Conservation (phyloP, 805 yeast genomes). For the Kodamaea leandrae region DNA sequence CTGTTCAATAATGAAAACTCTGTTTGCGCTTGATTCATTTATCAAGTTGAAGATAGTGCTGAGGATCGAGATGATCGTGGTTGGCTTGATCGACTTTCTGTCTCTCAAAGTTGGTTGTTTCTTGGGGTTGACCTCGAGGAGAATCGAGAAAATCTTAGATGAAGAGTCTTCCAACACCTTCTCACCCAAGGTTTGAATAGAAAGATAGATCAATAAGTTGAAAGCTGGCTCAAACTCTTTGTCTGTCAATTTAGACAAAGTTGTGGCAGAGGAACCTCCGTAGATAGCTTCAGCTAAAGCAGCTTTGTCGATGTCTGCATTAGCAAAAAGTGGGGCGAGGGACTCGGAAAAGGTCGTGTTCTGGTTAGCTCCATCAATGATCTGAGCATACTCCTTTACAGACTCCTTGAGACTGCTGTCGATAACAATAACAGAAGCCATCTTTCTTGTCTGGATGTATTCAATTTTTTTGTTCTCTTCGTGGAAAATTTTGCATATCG, state of each 20-base stretch:
- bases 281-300: constrained; percentile 29
- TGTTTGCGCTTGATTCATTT: constrained; percentile 30
- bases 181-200: constrained; percentile 23
- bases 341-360: constrained; percentile 27
- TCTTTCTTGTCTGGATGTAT: constrained; percentile 13
- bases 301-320: constrained; percentile 23
- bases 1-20: constrained; percentile 30
- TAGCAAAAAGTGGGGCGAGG: constrained; percentile 22
- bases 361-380: constrained; percentile 33
- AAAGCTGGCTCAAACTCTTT: constrained; percentile 47
- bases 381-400: constrained; percentile 38
- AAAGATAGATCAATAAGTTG: constrained; percentile 38
- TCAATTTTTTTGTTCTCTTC: constrained; percentile 5
- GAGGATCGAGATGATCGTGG: constrained; percentile 40
- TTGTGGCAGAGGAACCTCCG: constrained; percentile 27
- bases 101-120: constrained; percentile 42
- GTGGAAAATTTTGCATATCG: constrained; percentile 7
- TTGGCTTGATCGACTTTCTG: constrained; percentile 41
- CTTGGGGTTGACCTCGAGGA: constrained; percentile 33
- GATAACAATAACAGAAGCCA: constrained; percentile 45
- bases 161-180: constrained; percentile 26
- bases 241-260: constrained; percentile 36
- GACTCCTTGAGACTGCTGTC: constrained; percentile 43
- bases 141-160: constrained; percentile 24
- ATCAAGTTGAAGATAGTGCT: constrained; percentile 43